These are phyloP conservation scores for Hypomontagnella monticulosa DNA, from an alignment of 495 filamentous ascomycete species.

Conservation along the genomic window DNA sequence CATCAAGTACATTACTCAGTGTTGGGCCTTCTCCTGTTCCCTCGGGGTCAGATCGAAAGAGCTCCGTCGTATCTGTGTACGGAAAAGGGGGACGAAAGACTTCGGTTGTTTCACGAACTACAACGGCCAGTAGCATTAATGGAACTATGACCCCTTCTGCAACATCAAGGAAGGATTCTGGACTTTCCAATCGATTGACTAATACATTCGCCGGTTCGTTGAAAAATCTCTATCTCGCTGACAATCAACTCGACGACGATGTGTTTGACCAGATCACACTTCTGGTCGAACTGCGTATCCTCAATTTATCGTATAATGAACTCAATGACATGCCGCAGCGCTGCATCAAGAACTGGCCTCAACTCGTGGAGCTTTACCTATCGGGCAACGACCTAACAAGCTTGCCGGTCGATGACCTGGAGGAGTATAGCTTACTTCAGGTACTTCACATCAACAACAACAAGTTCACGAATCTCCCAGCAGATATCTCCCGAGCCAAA, in stretches of 20 bases:
- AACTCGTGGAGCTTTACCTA: conserved; percentile 90
- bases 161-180: conserved; percentile 82
- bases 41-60: conserved; percentile 71
- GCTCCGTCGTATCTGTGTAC: conserved; percentile 81
- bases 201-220: conserved; percentile 89
- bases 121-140: conserved; percentile 49
- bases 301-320: conserved; percentile 96
- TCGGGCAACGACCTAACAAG: conserved; percentile 94
- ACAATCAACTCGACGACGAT: conserved; percentile 93
- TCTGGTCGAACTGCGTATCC: conserved; percentile 82
- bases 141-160: conserved; percentile 66
- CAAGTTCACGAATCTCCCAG: conserved; percentile 95
- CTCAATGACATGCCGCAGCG: conserved; percentile 90
- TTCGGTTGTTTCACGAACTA: conserved; percentile 78
- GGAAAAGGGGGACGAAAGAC: conserved; percentile 81
- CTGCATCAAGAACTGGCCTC: conserved; percentile 84
- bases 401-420: conserved; percentile 92
- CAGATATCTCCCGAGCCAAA: conserved; percentile 92
- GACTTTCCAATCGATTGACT: conserved; percentile 74
- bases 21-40: conserved; percentile 75
- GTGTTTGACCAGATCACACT: conserved; percentile 89
- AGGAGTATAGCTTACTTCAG: conserved; percentile 84
- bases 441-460: conserved; percentile 96
- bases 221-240: conserved; percentile 84
- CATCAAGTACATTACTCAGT: conserved; percentile 77